Base-by-base conservation (phyloP, 116 monocot species). In the Cymodocea nodosa region DNA sequence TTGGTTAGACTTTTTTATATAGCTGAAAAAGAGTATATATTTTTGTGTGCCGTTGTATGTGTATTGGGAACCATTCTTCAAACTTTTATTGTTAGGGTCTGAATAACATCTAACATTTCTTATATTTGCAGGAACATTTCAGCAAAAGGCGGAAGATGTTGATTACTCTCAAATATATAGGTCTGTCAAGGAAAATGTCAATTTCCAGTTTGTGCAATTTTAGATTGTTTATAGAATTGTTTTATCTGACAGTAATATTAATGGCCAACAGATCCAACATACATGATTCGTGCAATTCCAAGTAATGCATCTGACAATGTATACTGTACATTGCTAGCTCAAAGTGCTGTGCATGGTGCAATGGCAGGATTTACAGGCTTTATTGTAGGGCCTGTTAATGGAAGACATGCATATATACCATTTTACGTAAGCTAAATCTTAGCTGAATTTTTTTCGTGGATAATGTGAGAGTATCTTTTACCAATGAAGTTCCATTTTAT, bases 311-410 rank as follows among this genome's bases (percentile, higher is more conserved):
- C 83, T 1, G 87, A 87, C 66, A 83, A 87, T 30, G 76, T 87
- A 20, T 87, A 87, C 73, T 81, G 81, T 73, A 87, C 87, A 6
- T 67, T 87, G 51, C 68, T 87, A 60, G 80, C 87, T 36, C 87
- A 87, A 34, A 87, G 84, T 66, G 87, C 78, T 24, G 62, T 87
- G 17, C 87, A 87, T 52, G 83, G 87, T 39, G 87, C 81, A 34
- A 87, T 87, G 87, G 87, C 87, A 22, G 84, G 87, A 50, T 87
- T 78, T 54, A 87, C 87, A 30, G 87, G 87, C 36, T 87, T 83
- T 68, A 83, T 84, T 35, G 71, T 83, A 18, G 83, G 80, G 17
- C 67, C 77, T 35, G 83, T 87, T 23, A 87, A 87, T 52, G 83
- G 83, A 35, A 77, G 87, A 57, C 80, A 83, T 55, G 71, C 87